A percentile compares a stretch with the other conserved stretches of the same genome.
Conservation (phyloP, 345 rosid species). For the Populus ilicifolia region DNA sequence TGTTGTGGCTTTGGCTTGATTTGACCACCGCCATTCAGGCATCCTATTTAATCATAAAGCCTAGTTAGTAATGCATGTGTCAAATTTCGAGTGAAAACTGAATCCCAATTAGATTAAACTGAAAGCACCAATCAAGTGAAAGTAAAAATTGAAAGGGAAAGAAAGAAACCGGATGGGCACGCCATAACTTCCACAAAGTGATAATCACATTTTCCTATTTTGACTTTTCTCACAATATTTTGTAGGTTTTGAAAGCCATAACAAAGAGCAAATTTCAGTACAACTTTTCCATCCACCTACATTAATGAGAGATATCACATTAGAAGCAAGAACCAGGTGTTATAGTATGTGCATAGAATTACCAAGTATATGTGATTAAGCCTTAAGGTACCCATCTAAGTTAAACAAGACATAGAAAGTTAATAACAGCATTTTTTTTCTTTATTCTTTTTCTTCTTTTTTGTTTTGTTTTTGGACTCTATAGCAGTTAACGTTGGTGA, state of each 20-base stretch:
- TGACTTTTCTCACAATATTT: constrained; percentile 77
- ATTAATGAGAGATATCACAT: not conserved
- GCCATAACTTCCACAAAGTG: constrained; percentile 98
- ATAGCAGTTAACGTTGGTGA: no score
- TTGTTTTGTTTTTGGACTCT: no score
- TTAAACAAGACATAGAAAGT: not conserved
- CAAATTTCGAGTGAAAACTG: not conserved
- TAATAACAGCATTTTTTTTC: no score
- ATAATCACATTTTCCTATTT: constrained; percentile 72
- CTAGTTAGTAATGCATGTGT: not conserved
- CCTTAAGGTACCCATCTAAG: not conserved
- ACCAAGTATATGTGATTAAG: not conserved
- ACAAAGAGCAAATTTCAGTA: constrained; percentile 76
- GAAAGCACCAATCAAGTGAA: not conserved
- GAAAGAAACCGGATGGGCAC: constrained; percentile 75
- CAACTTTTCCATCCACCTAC: constrained; percentile 73
- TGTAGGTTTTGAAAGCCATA: constrained; percentile 95
- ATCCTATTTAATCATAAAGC: constrained; percentile 42
- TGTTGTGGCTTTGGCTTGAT: constrained; percentile 82
- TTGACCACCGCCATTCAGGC: constrained; percentile 95
- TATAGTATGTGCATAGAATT: not conserved
- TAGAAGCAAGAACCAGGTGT: not conserved
- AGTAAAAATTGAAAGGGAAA: not conserved
- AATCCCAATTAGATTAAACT: not conserved
- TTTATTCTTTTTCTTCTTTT: no score